These are phyloP conservation scores for Apiospora malaysiana DNA, from an alignment of 2,329 filamentous ascomycete species.

Conservation along the genomic window DNA sequence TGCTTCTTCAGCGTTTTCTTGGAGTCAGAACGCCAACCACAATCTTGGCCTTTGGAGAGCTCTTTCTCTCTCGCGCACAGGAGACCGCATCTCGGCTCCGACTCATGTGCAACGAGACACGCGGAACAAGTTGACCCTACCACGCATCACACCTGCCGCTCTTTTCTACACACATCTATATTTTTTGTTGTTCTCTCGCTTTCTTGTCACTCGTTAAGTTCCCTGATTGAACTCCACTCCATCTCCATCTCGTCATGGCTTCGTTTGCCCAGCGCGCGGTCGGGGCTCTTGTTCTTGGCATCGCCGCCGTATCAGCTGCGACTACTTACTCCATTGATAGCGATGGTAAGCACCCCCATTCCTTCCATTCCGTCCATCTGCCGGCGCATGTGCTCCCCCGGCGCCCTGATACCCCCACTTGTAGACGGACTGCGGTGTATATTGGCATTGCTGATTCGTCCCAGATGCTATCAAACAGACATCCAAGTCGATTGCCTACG, in stretches of 20 bases:
- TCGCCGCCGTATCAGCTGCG: conserved; percentile 22
- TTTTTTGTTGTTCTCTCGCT: background rate
- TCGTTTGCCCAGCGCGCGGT: conserved; percentile 23
- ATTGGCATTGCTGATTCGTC: background rate
- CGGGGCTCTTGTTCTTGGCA: conserved; percentile 22
- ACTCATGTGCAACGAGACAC: background rate
- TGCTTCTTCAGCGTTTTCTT: background rate
- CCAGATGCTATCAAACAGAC: conserved; percentile 59
- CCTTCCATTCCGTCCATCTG: background rate
- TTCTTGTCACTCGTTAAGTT: conserved; percentile 14
- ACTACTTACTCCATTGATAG: conserved; percentile 24
- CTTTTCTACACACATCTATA: background rate
- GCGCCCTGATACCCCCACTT: background rate
- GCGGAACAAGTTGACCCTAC: background rate
- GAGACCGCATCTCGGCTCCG: background rate
- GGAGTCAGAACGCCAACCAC: background rate
- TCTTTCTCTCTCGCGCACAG: background rate
- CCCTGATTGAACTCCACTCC: background rate
- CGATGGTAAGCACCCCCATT: conserved; percentile 22
- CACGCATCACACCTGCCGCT: background rate
- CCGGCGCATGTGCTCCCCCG: background rate
- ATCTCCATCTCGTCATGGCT: conserved; percentile 14
- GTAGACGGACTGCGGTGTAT: background rate
- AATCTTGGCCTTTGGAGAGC: background rate
- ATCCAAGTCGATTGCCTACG: conserved; percentile 36